Evolutionary conservation across 208 protist species (phyloP), one percentile per base, ranked within the genome.

Genomic region (Trypanosoma avium): DNA sequence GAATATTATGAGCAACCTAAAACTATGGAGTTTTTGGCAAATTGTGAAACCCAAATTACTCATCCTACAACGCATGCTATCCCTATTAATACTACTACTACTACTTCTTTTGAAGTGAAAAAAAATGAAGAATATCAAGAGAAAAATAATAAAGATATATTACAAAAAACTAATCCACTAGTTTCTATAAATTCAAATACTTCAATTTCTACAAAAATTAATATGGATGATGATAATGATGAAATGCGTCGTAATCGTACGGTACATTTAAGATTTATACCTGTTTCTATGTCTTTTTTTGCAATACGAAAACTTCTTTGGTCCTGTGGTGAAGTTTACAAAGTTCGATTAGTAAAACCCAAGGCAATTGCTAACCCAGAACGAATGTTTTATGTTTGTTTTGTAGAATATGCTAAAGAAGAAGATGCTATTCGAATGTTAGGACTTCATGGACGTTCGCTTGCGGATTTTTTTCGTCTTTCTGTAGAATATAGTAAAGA

Each of bases 331-430:
- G 64, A 67, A 42, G 60, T 84, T 27, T 48, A 62, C 43, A 73
- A 73, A 33, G 79, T 84, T 36, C 73, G 79, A n/a, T 29, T 81
- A 33, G 57, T 76, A 13, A 55, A 66, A 19, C 77, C 71, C 1
- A 36, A 52, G 27, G 27, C 21, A 12, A 61, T 60, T 19, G n/a
- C 57, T 30, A 65, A 66, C 42, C 67, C 67, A 3, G 19, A 52
- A 24, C 24, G 50, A n/a, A 61, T 50, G 35, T 85, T 78, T 71
- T 73, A 59, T 48, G 54, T 81, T 24, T 61, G 64, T 45, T 81
- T 85, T 56, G 79, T 79, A 10, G 79, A 85, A 68, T 85, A 79
- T 54, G 63, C 65, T 1, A 65, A 54, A n/a, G 29, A 61, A 12
- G 53, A 38, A 7, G 71, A 65, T 17, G 57, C 54, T 4, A 29